phyloP scores from a whole-genome alignment of 2,329 filamentous ascomycete genomes.

The Podosphaera leucotricha region DNA sequence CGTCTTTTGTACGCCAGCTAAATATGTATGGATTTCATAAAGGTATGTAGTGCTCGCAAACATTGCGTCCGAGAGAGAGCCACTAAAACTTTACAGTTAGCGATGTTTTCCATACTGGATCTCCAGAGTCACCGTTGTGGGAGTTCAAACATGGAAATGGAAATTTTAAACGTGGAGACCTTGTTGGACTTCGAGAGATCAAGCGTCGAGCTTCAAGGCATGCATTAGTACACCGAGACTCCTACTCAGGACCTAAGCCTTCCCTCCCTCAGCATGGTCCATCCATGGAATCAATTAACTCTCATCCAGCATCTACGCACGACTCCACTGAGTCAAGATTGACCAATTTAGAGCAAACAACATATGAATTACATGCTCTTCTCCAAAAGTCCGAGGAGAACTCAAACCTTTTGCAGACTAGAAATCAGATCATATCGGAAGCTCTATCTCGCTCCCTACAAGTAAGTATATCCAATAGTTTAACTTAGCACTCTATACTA shows the following conservation, averaged over 20 bases:
- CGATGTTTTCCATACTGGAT: slow-evolving; percentile 91
- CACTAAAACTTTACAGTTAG: slow-evolving; percentile 39
- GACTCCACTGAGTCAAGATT: slow-evolving; percentile 60
- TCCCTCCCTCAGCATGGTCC: slow-evolving; percentile 57
- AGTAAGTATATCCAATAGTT: slow-evolving; percentile 20
- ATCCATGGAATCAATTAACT: slow-evolving; percentile 57
- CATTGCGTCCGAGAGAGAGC: slow-evolving; percentile 6
- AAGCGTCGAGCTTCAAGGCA: slow-evolving; percentile 85
- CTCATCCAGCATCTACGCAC: slow-evolving; percentile 21
- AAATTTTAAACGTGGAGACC: slow-evolving; percentile 85
- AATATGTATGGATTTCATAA: slow-evolving; percentile 53
- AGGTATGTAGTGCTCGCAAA: slow-evolving; percentile 29
- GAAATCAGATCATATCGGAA: slow-evolving; percentile 63
- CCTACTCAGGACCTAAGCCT: slow-evolving; percentile 55
- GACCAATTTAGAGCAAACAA: slow-evolving; percentile 50
- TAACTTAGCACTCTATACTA: slow-evolving; percentile 3
- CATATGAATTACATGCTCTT: slow-evolving; percentile 58
- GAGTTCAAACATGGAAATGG: slow-evolving; percentile 97
- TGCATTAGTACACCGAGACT: slow-evolving; percentile 77
- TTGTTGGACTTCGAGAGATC: slow-evolving; percentile 80
- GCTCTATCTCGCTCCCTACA: slow-evolving; percentile 50
- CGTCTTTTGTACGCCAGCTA: slow-evolving; percentile 59
- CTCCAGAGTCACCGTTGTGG: slow-evolving; percentile 83
- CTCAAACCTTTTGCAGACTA: slow-evolving; percentile 53
- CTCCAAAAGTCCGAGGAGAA: slow-evolving; percentile 67